Conservation (phyloP, 768 basidiomycete species). For the Hygrophoropsis aurantiaca region DNA sequence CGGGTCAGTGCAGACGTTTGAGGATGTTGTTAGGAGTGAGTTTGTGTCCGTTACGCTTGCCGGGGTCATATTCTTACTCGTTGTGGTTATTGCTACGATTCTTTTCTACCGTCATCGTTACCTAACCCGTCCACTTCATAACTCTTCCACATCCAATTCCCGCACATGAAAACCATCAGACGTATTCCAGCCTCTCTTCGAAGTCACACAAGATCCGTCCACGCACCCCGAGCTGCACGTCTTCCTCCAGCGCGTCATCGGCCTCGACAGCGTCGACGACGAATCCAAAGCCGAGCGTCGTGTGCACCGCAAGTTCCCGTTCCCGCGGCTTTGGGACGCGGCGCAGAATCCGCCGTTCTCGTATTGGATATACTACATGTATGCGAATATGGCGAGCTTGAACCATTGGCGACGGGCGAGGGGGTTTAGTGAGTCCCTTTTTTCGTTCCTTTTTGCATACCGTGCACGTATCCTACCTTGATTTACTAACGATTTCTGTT, state of each 20-base stretch:
- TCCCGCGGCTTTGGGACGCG: slow-evolving; percentile 87
- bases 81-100: no score
- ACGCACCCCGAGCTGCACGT: slow-evolving; percentile 93
- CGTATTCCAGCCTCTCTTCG: slow-evolving; percentile 89
- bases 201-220: slow-evolving; percentile 89
- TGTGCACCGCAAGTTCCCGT: slow-evolving; percentile 92
- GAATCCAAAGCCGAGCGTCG: slow-evolving; percentile 93
- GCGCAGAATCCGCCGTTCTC: slow-evolving; percentile 90
- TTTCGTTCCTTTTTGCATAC: not conserved
- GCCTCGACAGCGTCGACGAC: slow-evolving; percentile 99
- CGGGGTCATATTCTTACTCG: no score
- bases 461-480: not conserved
- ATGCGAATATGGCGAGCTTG: slow-evolving; percentile 90
- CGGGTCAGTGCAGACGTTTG: slow-evolving; percentile 80
- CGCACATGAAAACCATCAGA: slow-evolving; percentile 60
- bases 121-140: not conserved
- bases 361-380: slow-evolving; percentile 99
- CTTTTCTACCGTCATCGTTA: not conserved
- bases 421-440: slow-evolving; percentile 80
- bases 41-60: no score
- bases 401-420: slow-evolving; percentile 88
- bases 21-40: slow-evolving; percentile 88
- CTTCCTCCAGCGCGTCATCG: slow-evolving; percentile 92
- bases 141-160: not conserved
- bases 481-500: slow-evolving; percentile 5